A percentile compares a stretch with the other conserved stretches of the same genome.
Evolutionary conservation across 768 basidiomycete species (phyloP).

Genomic region (Podaxis sp.): DNA sequence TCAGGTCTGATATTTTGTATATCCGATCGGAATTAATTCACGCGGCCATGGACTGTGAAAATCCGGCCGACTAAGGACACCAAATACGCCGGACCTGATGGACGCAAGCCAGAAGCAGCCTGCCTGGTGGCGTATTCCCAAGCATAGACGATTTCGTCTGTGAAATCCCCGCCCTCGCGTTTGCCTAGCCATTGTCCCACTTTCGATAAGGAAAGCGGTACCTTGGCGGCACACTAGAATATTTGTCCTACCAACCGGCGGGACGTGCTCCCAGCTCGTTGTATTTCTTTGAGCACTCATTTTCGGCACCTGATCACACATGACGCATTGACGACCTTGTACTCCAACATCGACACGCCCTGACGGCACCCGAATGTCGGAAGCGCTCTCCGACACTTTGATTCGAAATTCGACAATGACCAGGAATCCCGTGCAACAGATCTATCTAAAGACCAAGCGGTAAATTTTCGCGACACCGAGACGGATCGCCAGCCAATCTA

Average conservation of each 20-base stretch:
- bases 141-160: neutral
- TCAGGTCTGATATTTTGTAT: no score
- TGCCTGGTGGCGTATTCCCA: neutral
- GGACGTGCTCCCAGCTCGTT: slow-evolving; percentile 5
- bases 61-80: neutral
- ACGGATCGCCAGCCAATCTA: neutral
- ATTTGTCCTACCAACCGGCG: neutral
- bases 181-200: neutral
- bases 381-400: neutral
- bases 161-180: neutral
- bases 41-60: no score
- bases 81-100: neutral
- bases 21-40: neutral
- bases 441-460: neutral
- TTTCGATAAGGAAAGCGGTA: neutral
- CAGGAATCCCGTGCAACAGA: neutral
- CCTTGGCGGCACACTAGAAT: neutral
- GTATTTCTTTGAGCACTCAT: slow-evolving; percentile 9
- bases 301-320: neutral
- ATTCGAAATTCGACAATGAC: neutral
- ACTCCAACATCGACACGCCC: neutral
- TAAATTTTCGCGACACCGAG: slow-evolving; percentile 1
- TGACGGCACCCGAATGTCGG: neutral
- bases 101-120: neutral
- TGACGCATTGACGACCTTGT: slow-evolving; percentile 6